These are phyloP conservation scores for Betula pendula DNA, from an alignment of 306 rosid species.

Conservation along the genomic window DNA sequence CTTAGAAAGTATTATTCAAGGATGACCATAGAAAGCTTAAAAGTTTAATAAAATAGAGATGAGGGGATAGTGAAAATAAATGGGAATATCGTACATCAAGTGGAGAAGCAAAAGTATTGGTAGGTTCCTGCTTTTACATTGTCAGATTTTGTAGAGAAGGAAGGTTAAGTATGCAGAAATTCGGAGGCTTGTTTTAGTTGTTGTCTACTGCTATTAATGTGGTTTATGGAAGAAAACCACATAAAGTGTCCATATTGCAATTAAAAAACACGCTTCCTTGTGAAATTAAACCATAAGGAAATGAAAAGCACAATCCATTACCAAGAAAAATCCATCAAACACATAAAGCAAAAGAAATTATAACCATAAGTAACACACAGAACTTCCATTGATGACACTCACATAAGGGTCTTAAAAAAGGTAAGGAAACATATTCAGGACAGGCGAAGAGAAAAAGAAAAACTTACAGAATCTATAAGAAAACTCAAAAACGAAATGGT, in stretches of 20 bases:
- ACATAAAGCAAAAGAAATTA: neutral
- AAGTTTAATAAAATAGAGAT: neutral
- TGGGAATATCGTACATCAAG: neutral
- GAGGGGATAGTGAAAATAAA: neutral
- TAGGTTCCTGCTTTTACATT: neutral
- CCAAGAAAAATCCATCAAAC: neutral
- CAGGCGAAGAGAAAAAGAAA: neutral
- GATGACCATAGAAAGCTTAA: neutral
- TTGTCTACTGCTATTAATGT: neutral
- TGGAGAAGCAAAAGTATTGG: neutral
- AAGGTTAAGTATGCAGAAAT: neutral
- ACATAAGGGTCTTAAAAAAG: neutral
- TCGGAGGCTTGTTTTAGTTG: neutral
- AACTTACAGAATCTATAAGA: conserved; percentile 17
- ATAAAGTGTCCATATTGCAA: neutral
- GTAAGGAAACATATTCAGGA: neutral
- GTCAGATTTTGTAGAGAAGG: neutral
- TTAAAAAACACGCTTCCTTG: neutral
- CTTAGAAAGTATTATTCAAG: neutral
- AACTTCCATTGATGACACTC: neutral
- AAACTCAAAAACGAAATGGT: conserved; percentile 41
- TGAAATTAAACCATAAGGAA: conserved; percentile 1
- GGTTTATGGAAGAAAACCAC: neutral
- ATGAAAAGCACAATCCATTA: neutral
- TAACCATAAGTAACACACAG: neutral